Base-by-base conservation (phyloP, 2,329 filamentous ascomycete genomes). In the Ceratocystis smalleyi region DNA sequence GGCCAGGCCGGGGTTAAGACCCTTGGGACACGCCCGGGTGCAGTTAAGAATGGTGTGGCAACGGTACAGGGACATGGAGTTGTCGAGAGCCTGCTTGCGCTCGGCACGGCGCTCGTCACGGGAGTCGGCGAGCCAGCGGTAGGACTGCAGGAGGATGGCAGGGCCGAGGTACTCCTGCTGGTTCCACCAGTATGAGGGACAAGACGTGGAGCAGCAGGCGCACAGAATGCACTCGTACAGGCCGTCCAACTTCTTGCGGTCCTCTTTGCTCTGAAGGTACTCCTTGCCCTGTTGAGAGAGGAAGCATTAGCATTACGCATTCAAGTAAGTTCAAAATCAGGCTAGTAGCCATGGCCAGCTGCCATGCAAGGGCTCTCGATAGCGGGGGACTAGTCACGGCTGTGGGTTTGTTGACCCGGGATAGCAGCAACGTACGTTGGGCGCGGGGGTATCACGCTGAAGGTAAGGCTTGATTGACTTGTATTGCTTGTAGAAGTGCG, bases 161-260 rank as follows among this genome's bases (percentile, higher is more conserved):
- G 94, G 94, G 68, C 94, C 94, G 61, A 99, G 89, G 80, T 99
- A 99, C 77, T 97, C 91, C 78, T 97, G 91, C 70, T 87, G 86
- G 81, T 99, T 99, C 94, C 94, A 99, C 94, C 94, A 99, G 83
- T 99, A 99, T 19, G 91, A 96, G n/a, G 94, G 94, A 82, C 94
- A 99, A 59, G 92, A 96, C 24, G 94, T 99, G 70, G 89, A 94
- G 85, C 94, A 99, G 86, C 94, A 99, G 71, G 92, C 92, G 81
- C 94, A 99, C 66, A 99, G 87, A 77, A 99, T 97, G 79, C 94
- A 99, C 79, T 99, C 94, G 81, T 99, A 97, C 35, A 97, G 85
- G 69, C 94, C 94, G 74, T 97, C 94, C 64, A 99, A 86, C 86
- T 96, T 99, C 79, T 85, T 89, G 73, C 94, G 91, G 70, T 99